phyloP scores from a whole-genome alignment of 1,284 basidiomycete genomes.

The Laetiporus sulphureus region DNA sequence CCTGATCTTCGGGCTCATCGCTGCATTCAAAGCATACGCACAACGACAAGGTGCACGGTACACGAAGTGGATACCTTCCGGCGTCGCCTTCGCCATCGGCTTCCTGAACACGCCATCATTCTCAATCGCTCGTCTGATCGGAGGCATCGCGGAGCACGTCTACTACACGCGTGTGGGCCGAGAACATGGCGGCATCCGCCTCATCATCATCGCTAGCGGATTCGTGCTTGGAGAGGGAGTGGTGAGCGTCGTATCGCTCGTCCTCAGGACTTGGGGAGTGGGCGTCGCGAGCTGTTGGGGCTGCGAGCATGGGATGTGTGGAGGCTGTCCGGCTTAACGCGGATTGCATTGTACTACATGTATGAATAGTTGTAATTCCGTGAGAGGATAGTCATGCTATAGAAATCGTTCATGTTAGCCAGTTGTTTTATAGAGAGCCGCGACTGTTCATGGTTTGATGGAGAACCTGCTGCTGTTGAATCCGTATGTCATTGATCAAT shows the following conservation, averaged over 20 bases:
- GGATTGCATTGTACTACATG: not conserved
- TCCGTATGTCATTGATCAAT: too few species aligned
- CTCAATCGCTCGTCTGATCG: constrained; percentile 85
- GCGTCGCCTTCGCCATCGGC: constrained; percentile 83
- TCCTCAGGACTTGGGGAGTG: constrained; percentile 70
- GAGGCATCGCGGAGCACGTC: constrained; percentile 76
- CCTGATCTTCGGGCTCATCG: constrained; percentile 58
- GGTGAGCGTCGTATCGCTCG: constrained; percentile 75
- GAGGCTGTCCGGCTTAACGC: constrained; percentile 47
- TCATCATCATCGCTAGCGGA: constrained; percentile 89
- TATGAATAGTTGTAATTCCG: too few species aligned
- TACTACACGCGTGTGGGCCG: constrained; percentile 49
- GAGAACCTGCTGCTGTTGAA: too few species aligned
- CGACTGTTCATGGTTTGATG: too few species aligned
- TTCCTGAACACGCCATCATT: constrained; percentile 97
- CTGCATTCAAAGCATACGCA: constrained; percentile 63
- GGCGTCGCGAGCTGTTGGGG: constrained; percentile 81
- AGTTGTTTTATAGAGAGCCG: too few species aligned
- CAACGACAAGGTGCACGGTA: constrained; percentile 38
- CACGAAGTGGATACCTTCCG: constrained; percentile 80
- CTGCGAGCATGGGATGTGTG: constrained; percentile 68
- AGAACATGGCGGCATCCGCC: constrained; percentile 51
- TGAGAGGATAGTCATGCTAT: too few species aligned
- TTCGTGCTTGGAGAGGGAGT: constrained; percentile 96
- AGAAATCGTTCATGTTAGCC: too few species aligned